Evolutionary conservation across 2,329 filamentous ascomycete genomes (phyloP).

Genomic region (Verticillium tricorpus): DNA sequence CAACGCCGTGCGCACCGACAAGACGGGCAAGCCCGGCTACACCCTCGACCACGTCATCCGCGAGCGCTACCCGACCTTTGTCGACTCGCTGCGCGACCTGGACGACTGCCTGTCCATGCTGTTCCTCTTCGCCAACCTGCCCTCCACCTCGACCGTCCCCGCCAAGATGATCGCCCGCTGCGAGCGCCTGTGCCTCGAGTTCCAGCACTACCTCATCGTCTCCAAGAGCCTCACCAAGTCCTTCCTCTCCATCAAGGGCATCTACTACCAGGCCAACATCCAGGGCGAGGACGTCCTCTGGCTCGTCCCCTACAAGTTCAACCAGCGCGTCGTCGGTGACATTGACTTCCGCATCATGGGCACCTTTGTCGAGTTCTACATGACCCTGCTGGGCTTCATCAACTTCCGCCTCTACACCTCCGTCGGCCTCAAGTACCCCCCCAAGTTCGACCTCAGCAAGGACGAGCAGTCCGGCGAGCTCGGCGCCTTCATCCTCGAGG

Average conservation of each 20-base stretch:
- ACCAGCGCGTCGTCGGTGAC: slow-evolving; percentile 88
- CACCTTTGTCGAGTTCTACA: slow-evolving; percentile 98
- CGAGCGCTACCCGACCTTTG: slow-evolving; percentile 95
- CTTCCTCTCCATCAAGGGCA: slow-evolving; percentile 97
- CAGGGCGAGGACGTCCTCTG: slow-evolving; percentile 96
- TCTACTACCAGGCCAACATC: slow-evolving; percentile 97
- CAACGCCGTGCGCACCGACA: slow-evolving; percentile 84
- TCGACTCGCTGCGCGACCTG: slow-evolving; percentile 87
- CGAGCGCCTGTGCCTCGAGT: slow-evolving; percentile 89
- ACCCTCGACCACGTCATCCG: slow-evolving; percentile 95
- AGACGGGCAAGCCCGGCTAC: slow-evolving; percentile 83
- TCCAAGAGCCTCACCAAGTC: slow-evolving; percentile 91
- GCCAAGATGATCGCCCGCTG: slow-evolving; percentile 94
- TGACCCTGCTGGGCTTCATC: slow-evolving; percentile 89
- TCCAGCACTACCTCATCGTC: slow-evolving; percentile 94
- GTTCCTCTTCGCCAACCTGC: slow-evolving; percentile 95
- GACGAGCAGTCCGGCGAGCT: slow-evolving; percentile 89
- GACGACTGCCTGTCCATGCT: slow-evolving; percentile 97
- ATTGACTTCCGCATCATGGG: slow-evolving; percentile 99
- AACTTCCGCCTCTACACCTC: slow-evolving; percentile 94
- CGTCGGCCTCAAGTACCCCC: slow-evolving; percentile 88
- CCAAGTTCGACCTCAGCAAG: slow-evolving; percentile 82
- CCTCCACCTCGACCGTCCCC: slow-evolving; percentile 82
- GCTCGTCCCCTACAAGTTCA: slow-evolving; percentile 97
- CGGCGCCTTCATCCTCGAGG: slow-evolving; percentile 85